phyloP scores from a whole-genome alignment of 176 grass and related monocot species.

The Triticum turgidum region DNA sequence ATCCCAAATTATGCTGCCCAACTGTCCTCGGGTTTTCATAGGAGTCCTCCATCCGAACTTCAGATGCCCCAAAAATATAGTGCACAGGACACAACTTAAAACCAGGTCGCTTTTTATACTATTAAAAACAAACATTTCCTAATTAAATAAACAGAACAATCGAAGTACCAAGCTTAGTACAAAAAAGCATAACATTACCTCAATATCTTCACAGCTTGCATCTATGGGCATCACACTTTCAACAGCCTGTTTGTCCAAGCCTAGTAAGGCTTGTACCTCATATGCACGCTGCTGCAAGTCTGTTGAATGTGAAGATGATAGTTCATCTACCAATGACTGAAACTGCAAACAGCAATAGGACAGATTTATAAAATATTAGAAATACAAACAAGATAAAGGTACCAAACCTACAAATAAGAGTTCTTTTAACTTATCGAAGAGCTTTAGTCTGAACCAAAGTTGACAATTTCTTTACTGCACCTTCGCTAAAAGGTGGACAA shows the following conservation, averaged over 20 bases:
- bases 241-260: constrained; percentile 68
- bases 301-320: constrained; percentile 95
- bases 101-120: neutral
- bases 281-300: constrained; percentile 96
- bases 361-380: constrained; percentile 15
- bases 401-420: constrained; percentile 1
- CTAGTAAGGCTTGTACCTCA: constrained; percentile 87
- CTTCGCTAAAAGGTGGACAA: neutral
- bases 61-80: neutral
- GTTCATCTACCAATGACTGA: constrained; percentile 87
- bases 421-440: neutral
- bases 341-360: constrained; percentile 49
- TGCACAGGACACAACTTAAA: neutral
- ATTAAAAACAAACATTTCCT: too few species aligned
- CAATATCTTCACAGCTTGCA: constrained; percentile 99
- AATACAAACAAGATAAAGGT: constrained; percentile 12
- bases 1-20: neutral
- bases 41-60: neutral
- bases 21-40: neutral
- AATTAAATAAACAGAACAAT: neutral
- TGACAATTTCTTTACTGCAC: neutral
- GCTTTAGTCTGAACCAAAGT: neutral
- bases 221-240: constrained; percentile 83
- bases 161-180: neutral
- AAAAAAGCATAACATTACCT: constrained; percentile 50